Evolutionary conservation across 345 rosid species (phyloP), one percentile per base, ranked within the genome.

Genomic region (Acer negundo): DNA sequence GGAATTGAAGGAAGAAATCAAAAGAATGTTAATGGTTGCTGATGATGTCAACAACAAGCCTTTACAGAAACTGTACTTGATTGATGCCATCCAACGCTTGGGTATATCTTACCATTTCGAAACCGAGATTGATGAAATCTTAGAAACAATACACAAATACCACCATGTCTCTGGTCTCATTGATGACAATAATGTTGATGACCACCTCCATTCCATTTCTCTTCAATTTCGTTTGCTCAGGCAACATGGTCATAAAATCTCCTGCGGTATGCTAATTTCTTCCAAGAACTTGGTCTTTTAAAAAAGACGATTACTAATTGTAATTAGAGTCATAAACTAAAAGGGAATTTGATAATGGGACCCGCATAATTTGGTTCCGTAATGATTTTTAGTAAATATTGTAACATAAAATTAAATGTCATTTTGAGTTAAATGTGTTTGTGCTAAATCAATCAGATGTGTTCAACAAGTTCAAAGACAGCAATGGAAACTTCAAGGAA

Each of bases 21-120:
- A 40, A 46, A 42, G 2, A 49, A 80, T 75, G 83, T 26, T 80
- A 22, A 17, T 17, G 19, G 64, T 3, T 7, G 22, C 3, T 17
- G 28, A 2, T 12, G 56, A 2, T 12, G 56, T 11, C 26, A 59
- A 23, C 31, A 28, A 2, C 1, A 26, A 26, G 22, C 72, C 56
- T 53, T 8, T 6, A 6, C 16, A 58, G 24, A 69, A 31, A 11
- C 61, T 87, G 3, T 61, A 78, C 47, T 66, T 80, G 76, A 70
- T 87, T 6, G 86, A 84, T 77, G 70, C 74, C 10, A 61, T 87
- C 47, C 85, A 85, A 49, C 83, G 84, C 4, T 47, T 85, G 16
- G 93, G 93, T 1, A 35, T 88, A 20, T 68, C 81, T 11, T 86
- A 89, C 47, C 91, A 84, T 82, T 90, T 91, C 22, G 77, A 85